A percentile compares a stretch with the other conserved stretches of the same genome.
Evolutionary conservation across 2,329 filamentous ascomycete species (phyloP).

Genomic region (Diaporthe citriasiana): DNA sequence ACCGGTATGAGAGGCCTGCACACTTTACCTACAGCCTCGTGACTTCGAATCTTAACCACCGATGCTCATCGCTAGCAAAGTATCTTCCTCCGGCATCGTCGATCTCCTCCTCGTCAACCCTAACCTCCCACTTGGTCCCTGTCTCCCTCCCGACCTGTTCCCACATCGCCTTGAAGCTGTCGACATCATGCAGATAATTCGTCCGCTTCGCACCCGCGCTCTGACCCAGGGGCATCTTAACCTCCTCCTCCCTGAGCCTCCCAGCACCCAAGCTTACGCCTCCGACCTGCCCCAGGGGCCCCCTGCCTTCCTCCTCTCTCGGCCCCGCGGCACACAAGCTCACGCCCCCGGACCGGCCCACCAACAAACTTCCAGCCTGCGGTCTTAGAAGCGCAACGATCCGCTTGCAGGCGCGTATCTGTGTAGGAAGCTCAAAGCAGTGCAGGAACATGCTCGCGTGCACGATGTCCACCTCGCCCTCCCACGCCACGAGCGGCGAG

Average conservation of each 20-base stretch:
- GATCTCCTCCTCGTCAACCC: not conserved
- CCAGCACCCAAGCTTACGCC: not conserved
- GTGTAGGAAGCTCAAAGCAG: not conserved
- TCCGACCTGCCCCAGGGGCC: not conserved
- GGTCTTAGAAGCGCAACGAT: not conserved
- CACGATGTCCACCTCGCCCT: not conserved
- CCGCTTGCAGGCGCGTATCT: not conserved
- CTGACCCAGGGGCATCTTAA: not conserved
- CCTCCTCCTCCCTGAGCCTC: not conserved
- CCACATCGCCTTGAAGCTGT: not conserved
- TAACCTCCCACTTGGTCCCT: not conserved
- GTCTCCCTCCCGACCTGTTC: not conserved
- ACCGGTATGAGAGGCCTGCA: no score
- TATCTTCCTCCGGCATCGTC: not conserved
- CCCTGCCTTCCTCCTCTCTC: not conserved
- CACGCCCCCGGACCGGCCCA: not conserved
- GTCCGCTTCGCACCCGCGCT: not conserved
- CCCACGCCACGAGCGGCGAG: not conserved
- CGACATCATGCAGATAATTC: not conserved
- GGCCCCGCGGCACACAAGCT: not conserved
- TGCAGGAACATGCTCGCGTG: slow-evolving; percentile 8
- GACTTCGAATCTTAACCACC: not conserved
- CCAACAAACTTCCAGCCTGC: not conserved
- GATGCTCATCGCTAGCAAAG: not conserved
- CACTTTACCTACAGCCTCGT: not conserved